Base-by-base conservation (phyloP, 1,284 basidiomycete genomes). In the Fomes fomentarius region DNA sequence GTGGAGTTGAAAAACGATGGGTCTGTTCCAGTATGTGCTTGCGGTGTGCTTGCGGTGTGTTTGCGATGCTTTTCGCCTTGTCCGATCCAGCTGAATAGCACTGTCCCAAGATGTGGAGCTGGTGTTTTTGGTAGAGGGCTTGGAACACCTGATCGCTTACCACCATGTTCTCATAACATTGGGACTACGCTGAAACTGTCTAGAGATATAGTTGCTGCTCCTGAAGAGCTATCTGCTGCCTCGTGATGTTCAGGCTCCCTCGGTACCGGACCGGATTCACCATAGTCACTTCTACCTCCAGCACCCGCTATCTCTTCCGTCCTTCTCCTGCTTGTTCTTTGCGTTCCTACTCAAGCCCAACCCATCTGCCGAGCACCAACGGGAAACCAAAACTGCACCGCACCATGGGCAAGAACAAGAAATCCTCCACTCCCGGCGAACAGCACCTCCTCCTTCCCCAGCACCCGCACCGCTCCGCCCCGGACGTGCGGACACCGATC, bases 401-500 rank as follows among this genome's bases (percentile, higher is more conserved):
- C 19, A 61, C 50, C 10, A 72, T 72, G 71, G 71, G 70, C 42
- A 72, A 71, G 60, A 70, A 70, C 54, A 69, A 69, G 49, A 69
- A 65, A 35, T 60, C 59, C 25, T 60, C 57, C 19, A 59, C 62
- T 1, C 68, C 67, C 10, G 37, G 54, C 15, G 71, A 72, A 46
- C 58, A 63, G 37, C 50, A 62, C 35, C 63, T 72, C 17, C 28
- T 65, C 11, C 63, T 72, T 2, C 69, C 68, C 4, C 47, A 57
- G 8, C 69, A 68, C 46, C 52, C 63, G 14, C 47, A 21, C 14
- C 63, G 63, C 35, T 39, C 60, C 39, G 28, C 54, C 43, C 38
- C 55, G 31, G 39, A 56, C 34, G 33, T 15, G 15, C 41, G 44
- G 35, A 52, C 71, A 0, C 74, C 82, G 1, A 83, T 93, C 61